Evolutionary conservation across 176 grass and related monocot genomes (phyloP).

Genomic region (Phyllostachys edulis): DNA sequence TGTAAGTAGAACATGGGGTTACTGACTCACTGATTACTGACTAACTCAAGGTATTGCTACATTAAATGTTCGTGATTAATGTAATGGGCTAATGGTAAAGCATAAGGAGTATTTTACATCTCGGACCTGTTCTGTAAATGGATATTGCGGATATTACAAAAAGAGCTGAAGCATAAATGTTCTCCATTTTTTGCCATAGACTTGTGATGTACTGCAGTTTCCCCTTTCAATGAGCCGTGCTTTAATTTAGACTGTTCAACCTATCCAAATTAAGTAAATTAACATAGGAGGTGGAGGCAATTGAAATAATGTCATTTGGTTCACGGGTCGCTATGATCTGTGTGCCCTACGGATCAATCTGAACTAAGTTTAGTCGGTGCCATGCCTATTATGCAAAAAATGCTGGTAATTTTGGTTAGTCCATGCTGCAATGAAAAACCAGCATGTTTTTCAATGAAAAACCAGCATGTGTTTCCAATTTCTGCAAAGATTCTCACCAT

Average conservation of each 20-base stretch:
- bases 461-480: background rate
- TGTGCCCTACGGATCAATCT: background rate
- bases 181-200: background rate
- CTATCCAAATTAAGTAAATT: background rate
- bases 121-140: background rate
- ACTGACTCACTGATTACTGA: background rate
- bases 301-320: background rate
- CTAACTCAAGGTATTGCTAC: background rate
- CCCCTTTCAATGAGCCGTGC: background rate
- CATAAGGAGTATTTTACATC: background rate
- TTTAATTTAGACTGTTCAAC: background rate
- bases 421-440: background rate
- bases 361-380: conserved; percentile 2
- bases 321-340: background rate
- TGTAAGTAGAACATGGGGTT: background rate
- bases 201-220: background rate
- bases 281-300: background rate
- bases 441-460: background rate
- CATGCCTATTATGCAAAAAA: background rate
- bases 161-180: background rate
- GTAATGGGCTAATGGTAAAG: background rate
- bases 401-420: background rate
- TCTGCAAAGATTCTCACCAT: background rate
- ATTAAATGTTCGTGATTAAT: background rate
- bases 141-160: background rate